phyloP scores from a whole-genome alignment of 768 basidiomycete genomes.

The Sarcodon sp. region DNA sequence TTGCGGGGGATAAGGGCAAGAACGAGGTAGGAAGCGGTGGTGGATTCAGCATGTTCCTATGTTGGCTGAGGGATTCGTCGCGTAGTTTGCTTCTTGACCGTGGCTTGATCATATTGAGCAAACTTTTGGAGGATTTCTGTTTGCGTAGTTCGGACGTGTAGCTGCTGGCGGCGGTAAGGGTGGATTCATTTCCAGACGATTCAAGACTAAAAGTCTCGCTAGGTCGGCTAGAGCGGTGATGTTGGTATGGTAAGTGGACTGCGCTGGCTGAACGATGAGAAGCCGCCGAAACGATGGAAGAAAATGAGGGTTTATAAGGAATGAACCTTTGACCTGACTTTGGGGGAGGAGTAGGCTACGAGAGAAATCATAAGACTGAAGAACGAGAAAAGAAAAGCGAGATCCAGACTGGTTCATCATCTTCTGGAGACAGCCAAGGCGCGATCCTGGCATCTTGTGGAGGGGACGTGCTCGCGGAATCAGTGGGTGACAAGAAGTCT shows the following conservation, averaged over 20 bases:
- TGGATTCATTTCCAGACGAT: conserved; percentile 16
- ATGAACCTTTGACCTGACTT: conserved; percentile 26
- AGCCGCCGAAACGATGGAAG: conserved; percentile 18
- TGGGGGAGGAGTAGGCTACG: conserved; percentile 31
- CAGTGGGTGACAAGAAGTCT: not conserved
- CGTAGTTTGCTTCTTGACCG: conserved; percentile 27
- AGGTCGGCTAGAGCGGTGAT: conserved; percentile 8
- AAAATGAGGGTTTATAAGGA: conserved; percentile 25
- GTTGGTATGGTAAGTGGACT: conserved; percentile 12
- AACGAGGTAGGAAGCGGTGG: conserved; percentile 11
- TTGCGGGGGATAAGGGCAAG: conserved; percentile 12
- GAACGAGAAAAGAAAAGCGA: not conserved
- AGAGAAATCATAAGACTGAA: not conserved
- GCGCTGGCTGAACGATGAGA: conserved; percentile 18
- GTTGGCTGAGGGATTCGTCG: conserved; percentile 20
- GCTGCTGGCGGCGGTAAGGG: conserved; percentile 1
- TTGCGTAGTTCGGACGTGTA: conserved; percentile 24
- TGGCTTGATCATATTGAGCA: conserved; percentile 26
- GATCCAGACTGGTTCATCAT: conserved; percentile 9
- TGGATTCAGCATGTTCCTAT: conserved; percentile 24
- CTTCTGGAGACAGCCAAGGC: conserved; percentile 5
- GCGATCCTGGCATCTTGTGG: conserved; percentile 4
- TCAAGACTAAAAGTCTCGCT: conserved; percentile 10
- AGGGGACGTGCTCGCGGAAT: not conserved
- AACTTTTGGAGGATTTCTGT: conserved; percentile 32